A percentile compares a stretch with the other conserved stretches of the same genome.
phyloP scores from a whole-genome alignment of 179 eudicot species.

The Pouteria campechiana region DNA sequence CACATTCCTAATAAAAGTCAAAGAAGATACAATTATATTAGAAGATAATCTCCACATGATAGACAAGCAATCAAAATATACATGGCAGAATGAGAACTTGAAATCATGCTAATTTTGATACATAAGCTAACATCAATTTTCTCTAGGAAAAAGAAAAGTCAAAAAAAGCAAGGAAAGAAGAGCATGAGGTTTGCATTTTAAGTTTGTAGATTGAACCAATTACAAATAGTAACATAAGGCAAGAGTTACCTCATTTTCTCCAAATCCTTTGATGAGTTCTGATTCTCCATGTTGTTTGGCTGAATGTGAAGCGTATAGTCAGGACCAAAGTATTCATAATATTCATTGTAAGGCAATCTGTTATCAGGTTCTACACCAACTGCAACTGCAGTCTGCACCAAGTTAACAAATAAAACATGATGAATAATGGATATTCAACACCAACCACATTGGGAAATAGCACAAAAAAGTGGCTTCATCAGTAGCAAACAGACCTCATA shows the following conservation, averaged over 20 bases:
- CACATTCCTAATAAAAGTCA: conserved; percentile 66
- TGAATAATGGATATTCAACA: neutral
- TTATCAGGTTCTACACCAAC: conserved; percentile 94
- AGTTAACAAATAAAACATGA: conserved; percentile 2
- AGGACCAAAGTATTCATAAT: conserved; percentile 90
- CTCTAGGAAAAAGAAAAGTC: neutral
- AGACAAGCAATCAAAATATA: no score
- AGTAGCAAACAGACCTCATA: conserved; percentile 58
- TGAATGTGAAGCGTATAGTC: conserved; percentile 80
- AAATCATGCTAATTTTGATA: conserved; percentile 4
- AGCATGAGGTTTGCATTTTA: neutral
- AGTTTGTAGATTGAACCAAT: neutral
- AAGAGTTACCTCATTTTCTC: conserved; percentile 66
- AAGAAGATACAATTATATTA: no score
- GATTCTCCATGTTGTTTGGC: conserved; percentile 61
- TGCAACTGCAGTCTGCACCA: conserved; percentile 85
- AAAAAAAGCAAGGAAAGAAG: neutral
- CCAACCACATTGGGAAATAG: neutral
- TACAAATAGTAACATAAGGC: neutral
- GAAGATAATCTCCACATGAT: no score
- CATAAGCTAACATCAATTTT: neutral
- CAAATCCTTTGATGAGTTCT: conserved; percentile 60
- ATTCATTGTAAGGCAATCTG: conserved; percentile 89
- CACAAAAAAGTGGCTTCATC: neutral
- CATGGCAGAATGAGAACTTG: no score